These are phyloP conservation scores for Tricladium varicosporioides DNA, from an alignment of 2,329 filamentous ascomycete genomes.

Conservation along the genomic window DNA sequence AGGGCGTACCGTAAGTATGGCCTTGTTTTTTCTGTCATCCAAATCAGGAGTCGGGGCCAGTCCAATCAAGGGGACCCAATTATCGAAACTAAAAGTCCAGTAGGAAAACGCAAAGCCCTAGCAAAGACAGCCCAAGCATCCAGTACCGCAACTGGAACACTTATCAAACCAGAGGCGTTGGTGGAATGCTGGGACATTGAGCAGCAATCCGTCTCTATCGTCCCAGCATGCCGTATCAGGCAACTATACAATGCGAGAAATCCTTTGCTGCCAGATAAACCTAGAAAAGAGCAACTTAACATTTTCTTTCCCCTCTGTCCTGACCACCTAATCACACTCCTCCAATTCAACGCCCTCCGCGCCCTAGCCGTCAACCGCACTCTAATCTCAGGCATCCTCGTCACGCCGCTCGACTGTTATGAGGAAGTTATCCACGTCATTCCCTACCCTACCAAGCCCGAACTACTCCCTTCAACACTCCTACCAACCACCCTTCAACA, in stretches of 20 bases:
- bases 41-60: constrained; percentile 10
- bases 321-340: constrained; percentile 43
- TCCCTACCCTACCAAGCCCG: constrained; percentile 32
- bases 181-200: constrained; percentile 38
- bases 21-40: constrained; percentile 16
- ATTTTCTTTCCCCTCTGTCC: constrained; percentile 39
- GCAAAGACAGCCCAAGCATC: constrained; percentile 21
- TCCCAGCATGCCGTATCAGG: constrained; percentile 34
- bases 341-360: constrained; percentile 42
- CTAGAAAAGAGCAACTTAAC: constrained; percentile 23
- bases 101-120: constrained; percentile 37
- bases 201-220: constrained; percentile 33
- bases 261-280: constrained; percentile 31
- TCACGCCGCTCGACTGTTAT: constrained; percentile 34
- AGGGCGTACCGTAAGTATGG: constrained; percentile 42
- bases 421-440: constrained; percentile 33
- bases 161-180: constrained; percentile 31
- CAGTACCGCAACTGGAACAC: constrained; percentile 19
- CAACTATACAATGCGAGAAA: constrained; percentile 34
- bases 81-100: constrained; percentile 24
- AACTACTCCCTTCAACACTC: constrained; percentile 34
- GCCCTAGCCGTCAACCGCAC: constrained; percentile 38
- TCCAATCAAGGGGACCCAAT: constrained; percentile 10
- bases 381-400: constrained; percentile 35
- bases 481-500: constrained; percentile 41